Base-by-base conservation (phyloP, 2,329 filamentous ascomycete genomes). In the Ceratocystis cubensis region DNA sequence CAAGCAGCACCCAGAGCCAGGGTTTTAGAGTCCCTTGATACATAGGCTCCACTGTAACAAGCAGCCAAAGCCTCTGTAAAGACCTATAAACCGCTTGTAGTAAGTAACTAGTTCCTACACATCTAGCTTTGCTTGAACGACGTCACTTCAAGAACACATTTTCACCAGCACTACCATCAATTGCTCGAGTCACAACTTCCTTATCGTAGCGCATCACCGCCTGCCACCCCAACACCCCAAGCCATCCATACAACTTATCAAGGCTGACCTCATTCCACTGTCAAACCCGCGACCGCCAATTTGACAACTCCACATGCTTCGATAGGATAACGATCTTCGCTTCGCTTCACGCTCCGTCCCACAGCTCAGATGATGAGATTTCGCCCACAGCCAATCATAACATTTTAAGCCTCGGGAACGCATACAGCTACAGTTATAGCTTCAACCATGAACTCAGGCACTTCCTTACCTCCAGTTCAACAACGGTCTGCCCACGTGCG, bases 391-490 rank as follows among this genome's bases (percentile, higher is more conserved):
- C 15, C 17, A 15, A 33, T 59, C 28, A n/a, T 15, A 20, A 7
- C 25, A 0, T 37, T 59, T n/a, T 59, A 59, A 62, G 59, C 59
- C 37, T 13, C 30, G n/a, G 10, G 30, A 62, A 48, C 41, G 25
- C 20, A 65, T 61, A 25, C n/a, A 48, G 46, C 46, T 53, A 53
- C 22, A 25, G 48, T 25, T 53, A 57, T 61, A 53, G 67, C 45
- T 30, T 22, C 45, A 13, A 64, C 48, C 37, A 68, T 68, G 67
- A 37, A 63, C 17, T 46, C 67, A 3, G 37, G 50, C 48, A 48
- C 64, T 61, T 56, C 67, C 17, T 45, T 66, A 25, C 57, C 67
- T 33, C 17, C 53, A 37, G 22, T 10, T 25, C 66, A 64, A 6
- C 66, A 56, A 33, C 41, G 64, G 22, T 5, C 63, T 7, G 28